These are phyloP conservation scores for Lactuca sativa DNA, from an alignment of 129 eudicot genomes.

Conservation along the genomic window DNA sequence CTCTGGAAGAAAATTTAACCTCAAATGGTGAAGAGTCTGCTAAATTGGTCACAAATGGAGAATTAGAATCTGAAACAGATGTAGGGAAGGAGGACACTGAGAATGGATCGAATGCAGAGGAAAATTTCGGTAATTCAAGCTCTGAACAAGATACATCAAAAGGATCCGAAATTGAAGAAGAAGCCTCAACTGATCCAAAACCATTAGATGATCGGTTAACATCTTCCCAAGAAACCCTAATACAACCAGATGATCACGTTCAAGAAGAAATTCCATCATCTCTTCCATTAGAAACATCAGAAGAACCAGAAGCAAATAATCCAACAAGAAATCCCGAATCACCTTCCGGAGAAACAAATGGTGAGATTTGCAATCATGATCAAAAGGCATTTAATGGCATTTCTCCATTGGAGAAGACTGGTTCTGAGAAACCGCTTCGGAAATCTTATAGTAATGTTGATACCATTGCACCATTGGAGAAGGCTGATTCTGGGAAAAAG, in stretches of 20 bases:
- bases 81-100: background rate
- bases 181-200: slow-evolving; percentile 19
- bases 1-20: slow-evolving; percentile 23
- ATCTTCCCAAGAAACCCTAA: slow-evolving; percentile 4
- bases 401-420: slow-evolving; percentile 15
- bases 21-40: slow-evolving; percentile 26
- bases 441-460: slow-evolving; percentile 34
- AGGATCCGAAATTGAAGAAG: slow-evolving; percentile 19
- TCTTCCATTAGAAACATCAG: background rate
- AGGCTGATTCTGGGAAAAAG: slow-evolving; percentile 8
- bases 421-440: slow-evolving; percentile 8
- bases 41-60: slow-evolving; percentile 24
- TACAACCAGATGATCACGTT: slow-evolving; percentile 8
- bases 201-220: slow-evolving; percentile 31
- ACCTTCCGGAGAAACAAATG: slow-evolving; percentile 26
- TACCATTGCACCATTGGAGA: slow-evolving; percentile 52
- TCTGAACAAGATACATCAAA: slow-evolving; percentile 30
- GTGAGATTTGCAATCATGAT: slow-evolving; percentile 15
- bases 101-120: background rate
- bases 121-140: background rate
- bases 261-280: slow-evolving; percentile 14
- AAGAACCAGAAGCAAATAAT: slow-evolving; percentile 23
- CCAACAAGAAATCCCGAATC: slow-evolving; percentile 18
- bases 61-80: slow-evolving; percentile 10
- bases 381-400: slow-evolving; percentile 5